These are phyloP conservation scores for Rhynchosporium graminicola DNA, from an alignment of 2,329 filamentous ascomycete species.

Conservation along the genomic window DNA sequence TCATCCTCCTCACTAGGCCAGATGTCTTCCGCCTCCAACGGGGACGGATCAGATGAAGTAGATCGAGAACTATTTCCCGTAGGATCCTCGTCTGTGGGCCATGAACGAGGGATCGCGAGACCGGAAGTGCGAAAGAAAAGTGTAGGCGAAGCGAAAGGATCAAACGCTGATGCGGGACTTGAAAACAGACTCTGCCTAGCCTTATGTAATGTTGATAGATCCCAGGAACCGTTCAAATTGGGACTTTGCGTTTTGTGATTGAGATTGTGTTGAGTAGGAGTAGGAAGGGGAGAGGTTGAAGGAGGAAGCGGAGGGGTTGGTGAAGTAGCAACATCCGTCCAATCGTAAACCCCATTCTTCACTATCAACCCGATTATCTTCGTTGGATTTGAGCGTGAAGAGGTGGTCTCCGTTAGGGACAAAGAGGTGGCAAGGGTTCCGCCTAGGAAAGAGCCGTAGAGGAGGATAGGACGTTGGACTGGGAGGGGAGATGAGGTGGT, in stretches of 20 bases:
- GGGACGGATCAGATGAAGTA: neutral
- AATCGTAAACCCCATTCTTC: constrained; percentile 65
- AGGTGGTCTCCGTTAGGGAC: constrained; percentile 55
- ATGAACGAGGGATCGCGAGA: constrained; percentile 29
- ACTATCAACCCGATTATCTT: constrained; percentile 54
- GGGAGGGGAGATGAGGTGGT: neutral
- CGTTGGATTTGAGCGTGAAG: constrained; percentile 41
- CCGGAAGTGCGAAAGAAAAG: constrained; percentile 60
- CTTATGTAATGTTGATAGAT: constrained; percentile 27
- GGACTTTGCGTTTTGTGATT: neutral
- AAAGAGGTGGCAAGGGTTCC: constrained; percentile 58
- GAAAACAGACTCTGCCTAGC: constrained; percentile 52
- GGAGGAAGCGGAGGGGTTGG: neutral
- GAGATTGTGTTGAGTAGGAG: neutral
- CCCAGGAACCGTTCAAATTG: constrained; percentile 20
- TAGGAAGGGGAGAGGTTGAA: too few relatives aligned
- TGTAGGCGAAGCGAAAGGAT: constrained; percentile 59
- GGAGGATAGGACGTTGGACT: constrained; percentile 34
- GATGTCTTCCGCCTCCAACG: neutral
- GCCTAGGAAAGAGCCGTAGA: constrained; percentile 60
- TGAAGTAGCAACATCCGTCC: constrained; percentile 59
- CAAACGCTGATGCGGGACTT: constrained; percentile 53
- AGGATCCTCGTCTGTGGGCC: constrained; percentile 22
- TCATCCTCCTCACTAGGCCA: neutral
- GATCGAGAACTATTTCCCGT: neutral